Conservation (phyloP, 345 rosid species). For the Bruguiera gymnorhiza region DNA sequence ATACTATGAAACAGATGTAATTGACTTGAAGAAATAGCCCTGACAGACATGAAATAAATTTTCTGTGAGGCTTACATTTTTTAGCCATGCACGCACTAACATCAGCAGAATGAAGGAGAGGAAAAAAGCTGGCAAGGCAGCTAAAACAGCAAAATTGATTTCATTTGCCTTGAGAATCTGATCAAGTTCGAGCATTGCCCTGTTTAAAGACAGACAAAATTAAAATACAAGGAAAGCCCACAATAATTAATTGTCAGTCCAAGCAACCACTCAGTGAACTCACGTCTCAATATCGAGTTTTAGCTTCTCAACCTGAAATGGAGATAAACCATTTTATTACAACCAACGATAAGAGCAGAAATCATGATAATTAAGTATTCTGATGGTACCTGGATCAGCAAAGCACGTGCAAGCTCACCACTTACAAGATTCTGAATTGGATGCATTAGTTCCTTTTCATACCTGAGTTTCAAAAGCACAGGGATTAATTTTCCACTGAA, state of each 20-base stretch:
- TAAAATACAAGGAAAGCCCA: slow-evolving; percentile 15
- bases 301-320: slow-evolving; percentile 90
- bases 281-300: slow-evolving; percentile 92
- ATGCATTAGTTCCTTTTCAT: slow-evolving; percentile 77
- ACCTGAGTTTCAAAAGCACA: slow-evolving; percentile 44
- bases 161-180: slow-evolving; percentile 96
- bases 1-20: background rate
- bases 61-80: slow-evolving; percentile 42
- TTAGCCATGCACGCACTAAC: slow-evolving; percentile 69
- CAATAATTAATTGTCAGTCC: slow-evolving; percentile 9
- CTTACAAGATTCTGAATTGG: slow-evolving; percentile 83
- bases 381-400: slow-evolving; percentile 80
- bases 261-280: slow-evolving; percentile 33
- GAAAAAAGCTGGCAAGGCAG: slow-evolving; percentile 94
- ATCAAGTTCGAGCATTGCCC: slow-evolving; percentile 97
- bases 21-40: background rate
- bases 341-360: slow-evolving; percentile 19
- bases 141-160: slow-evolving; percentile 89
- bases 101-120: slow-evolving; percentile 61
- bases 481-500: background rate
- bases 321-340: slow-evolving; percentile 11
- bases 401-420: slow-evolving; percentile 96
- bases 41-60: background rate
- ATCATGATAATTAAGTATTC: slow-evolving; percentile 3
- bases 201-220: slow-evolving; percentile 28